Evolutionary conservation across 176 grass and related monocot species (phyloP).

Genomic region (Melocanna baccifera): DNA sequence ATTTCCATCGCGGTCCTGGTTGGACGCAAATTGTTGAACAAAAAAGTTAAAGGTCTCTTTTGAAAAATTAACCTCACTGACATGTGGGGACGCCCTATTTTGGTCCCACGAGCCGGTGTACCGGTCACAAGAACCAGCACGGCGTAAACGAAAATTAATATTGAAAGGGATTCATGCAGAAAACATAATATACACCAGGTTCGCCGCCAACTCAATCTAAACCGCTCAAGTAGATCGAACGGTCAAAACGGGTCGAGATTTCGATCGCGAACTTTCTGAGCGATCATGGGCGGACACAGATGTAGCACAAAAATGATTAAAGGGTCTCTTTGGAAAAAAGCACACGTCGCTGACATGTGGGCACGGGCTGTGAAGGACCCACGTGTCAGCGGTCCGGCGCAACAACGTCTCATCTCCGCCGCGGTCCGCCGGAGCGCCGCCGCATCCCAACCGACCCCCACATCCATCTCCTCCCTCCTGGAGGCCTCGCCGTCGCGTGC

Average conservation of each 20-base stretch:
- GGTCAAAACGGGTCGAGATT: no score
- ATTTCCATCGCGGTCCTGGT: no score
- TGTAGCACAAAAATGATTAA: neutral
- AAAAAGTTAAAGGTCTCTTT: no score
- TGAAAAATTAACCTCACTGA: no score
- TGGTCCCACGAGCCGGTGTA: no score
- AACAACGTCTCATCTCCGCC: neutral
- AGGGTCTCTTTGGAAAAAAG: neutral
- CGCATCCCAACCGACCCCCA: neutral
- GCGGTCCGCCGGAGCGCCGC: constrained; percentile 17
- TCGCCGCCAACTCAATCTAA: no score
- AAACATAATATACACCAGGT: no score
- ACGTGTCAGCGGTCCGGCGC: neutral
- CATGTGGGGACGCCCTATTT: no score
- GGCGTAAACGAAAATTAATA: neutral
- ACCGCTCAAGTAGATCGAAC: no score
- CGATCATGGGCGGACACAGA: neutral
- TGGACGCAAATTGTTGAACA: no score
- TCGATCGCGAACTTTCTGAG: no score
- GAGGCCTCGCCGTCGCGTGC: neutral
- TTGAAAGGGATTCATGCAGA: neutral
- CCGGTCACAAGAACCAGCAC: no score
- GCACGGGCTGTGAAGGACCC: neutral
- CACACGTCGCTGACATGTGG: neutral
- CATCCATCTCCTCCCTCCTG: neutral